These are phyloP conservation scores for Pythium rishiriense DNA, from an alignment of 352 stramenopile species.

Conservation along the genomic window DNA sequence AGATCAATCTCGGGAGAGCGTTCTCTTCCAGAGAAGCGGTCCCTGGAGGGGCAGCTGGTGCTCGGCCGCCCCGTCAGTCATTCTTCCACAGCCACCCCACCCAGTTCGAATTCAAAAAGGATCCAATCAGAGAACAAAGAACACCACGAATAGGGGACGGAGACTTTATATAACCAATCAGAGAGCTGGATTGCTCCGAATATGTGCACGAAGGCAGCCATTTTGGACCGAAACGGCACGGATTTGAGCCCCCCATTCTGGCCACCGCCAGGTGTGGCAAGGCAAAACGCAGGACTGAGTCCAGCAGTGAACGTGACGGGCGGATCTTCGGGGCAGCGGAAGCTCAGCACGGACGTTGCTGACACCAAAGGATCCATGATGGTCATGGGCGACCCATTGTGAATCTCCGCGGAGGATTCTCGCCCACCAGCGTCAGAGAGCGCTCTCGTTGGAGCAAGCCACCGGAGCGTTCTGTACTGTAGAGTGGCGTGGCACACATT, in stretches of 20 bases:
- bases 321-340: neutral
- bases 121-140: constrained; percentile 18
- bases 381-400: no score
- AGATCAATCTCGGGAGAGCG: constrained; percentile 8
- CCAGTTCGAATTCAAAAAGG: constrained; percentile 24
- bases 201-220: constrained; percentile 16
- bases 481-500: no score
- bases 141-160: neutral
- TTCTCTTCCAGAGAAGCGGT: constrained; percentile 9
- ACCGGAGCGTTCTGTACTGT: no score
- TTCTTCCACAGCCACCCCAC: constrained; percentile 24
- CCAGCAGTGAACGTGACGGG: neutral
- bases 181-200: neutral
- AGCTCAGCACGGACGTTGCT: no score
- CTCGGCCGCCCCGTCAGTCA: constrained; percentile 1
- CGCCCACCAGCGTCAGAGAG: no score
- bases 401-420: no score
- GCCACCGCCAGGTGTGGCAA: no score
- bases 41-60: constrained; percentile 1
- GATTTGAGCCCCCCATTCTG: neutral
- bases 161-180: constrained; percentile 10
- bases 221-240: neutral
- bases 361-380: no score
- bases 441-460: no score
- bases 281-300: no score